Evolutionary conservation across 2,329 filamentous ascomycete genomes (phyloP), one percentile per base, ranked within the genome.

Genomic region (Biscogniauxia mediterranea): DNA sequence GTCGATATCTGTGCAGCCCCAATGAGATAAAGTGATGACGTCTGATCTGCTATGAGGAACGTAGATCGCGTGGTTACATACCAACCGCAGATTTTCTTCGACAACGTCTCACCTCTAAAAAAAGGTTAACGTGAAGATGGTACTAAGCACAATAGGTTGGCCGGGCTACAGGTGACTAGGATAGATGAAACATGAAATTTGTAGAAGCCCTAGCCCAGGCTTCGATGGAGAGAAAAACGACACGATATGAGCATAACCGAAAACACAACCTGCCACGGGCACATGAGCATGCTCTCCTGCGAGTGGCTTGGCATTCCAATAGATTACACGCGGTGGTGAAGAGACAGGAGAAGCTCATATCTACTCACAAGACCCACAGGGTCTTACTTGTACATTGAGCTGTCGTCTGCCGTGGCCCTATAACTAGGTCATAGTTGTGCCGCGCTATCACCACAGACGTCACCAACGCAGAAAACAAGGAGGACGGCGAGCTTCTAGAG

Each of bases 11-110:
- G 19, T 11, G 9, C 11, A 8, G 15, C 51, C 3, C 19, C 9
- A 13, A 23, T 23, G 51, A 52, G 23, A 19, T 5, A 52, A 32
- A 13, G 15, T 52, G 51, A 13, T 52, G 51, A 21, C 51, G 23
- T 21, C 19, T 21, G 17, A 52, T 13, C 19, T 52, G 51, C 23
- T 19, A n/a, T 52, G 9, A 52, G 51, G 51, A 52, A 52, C 51
- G 51, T 21, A 52, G 51, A 52, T 21, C 51, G 51, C 51, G 51
- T 52, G 51, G 5, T 52, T n/a, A 52, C 23, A 52, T 52, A 52
- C 51, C 51, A 52, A 26, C 5, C 7, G 9, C 11, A 7, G 51
- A 11, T 46, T 15, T 17, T 46, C 17, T 17, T 32, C 7, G 38
- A 13, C 38, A 9, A 46, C 38, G 38, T 46, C 38, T 46, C 38